Evolutionary conservation across 2,329 filamentous ascomycete species (phyloP), one percentile per base, ranked within the genome.

Genomic region (Chaetoscypha palmicola): DNA sequence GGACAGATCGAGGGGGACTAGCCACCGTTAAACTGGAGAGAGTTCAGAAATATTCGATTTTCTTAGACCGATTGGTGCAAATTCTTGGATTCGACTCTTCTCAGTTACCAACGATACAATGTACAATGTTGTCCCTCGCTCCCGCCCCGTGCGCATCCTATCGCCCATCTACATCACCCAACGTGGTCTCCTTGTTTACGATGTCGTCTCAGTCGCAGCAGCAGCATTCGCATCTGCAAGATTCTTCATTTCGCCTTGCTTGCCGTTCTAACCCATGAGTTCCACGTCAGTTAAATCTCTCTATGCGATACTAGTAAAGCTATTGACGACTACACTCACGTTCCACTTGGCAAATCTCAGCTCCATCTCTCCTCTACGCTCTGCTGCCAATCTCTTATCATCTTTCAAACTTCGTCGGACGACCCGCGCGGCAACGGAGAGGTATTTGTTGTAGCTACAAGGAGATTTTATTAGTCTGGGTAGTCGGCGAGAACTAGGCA

Each of bases 401-500:
- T 98, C 92, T 79, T 97, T 96, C 68, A 98, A 77, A 68, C 89
- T 94, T 68, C 88, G 86, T 74, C 94, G 92, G 68, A 98, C 86
- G 65, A 87, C 86, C 70, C 90, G 89, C 70, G 90, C 81, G 64
- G 92, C 89, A 72, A 98, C 80, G 65, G 90, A 82, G 67, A 98
- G 83, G 83, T 96, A 97, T 75, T 90, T 92, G 84, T 98, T 98
- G 87, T 98, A 98, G 74, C 92, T 98, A 68, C 66, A 55, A 41
- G 40, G 62, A 68, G 63, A 68, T 26, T 48, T 54, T 42, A 53
- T 63, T 41, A 63, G 58, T 53, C 33, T 16, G 45, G 41, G 33
- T 49, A 47, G 44, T 36, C 38, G 19, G 21, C 11, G 20, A 16
- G 16, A 28, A 10, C 24, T 22, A 11, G 16, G 11, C 9, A 23